These are phyloP conservation scores for Termitomyces sp. DNA, from an alignment of 768 basidiomycete species.

Conservation along the genomic window DNA sequence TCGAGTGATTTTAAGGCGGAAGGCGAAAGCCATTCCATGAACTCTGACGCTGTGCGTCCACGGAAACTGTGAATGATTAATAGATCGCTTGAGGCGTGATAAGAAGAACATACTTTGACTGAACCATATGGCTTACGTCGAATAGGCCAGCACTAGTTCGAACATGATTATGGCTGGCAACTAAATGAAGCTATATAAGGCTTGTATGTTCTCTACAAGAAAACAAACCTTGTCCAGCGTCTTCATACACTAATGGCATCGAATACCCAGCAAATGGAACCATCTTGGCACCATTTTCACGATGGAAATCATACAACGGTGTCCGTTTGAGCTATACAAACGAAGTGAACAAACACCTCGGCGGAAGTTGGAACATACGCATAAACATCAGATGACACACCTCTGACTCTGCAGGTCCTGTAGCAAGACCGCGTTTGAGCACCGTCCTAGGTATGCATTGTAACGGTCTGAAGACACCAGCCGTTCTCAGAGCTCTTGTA, in stretches of 20 bases:
- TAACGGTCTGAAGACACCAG: not conserved
- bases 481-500: constrained; percentile 4
- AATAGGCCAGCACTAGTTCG: constrained; percentile 81
- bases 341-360: not conserved
- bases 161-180: constrained; percentile 87
- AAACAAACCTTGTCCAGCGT: constrained; percentile 68
- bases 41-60: constrained; percentile 69
- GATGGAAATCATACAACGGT: constrained; percentile 84
- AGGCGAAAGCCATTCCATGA: constrained; percentile 88
- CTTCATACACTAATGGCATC: constrained; percentile 89
- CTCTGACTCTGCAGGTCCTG: constrained; percentile 4
- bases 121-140: constrained; percentile 99
- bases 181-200: constrained; percentile 33
- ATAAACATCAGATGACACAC: constrained; percentile 3
- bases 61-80: constrained; percentile 54
- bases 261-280: constrained; percentile 93
- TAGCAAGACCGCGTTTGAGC: constrained; percentile 9
- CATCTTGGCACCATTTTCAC: constrained; percentile 84
- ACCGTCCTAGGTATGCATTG: not conserved
- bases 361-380: not conserved
- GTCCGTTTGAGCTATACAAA: constrained; percentile 48
- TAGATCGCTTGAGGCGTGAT: not conserved
- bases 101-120: constrained; percentile 59
- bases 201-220: not conserved
- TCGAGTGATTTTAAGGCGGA: constrained; percentile 66